phyloP scores from a whole-genome alignment of 2,329 filamentous ascomycete species.

The Periconia macrospinosa region DNA sequence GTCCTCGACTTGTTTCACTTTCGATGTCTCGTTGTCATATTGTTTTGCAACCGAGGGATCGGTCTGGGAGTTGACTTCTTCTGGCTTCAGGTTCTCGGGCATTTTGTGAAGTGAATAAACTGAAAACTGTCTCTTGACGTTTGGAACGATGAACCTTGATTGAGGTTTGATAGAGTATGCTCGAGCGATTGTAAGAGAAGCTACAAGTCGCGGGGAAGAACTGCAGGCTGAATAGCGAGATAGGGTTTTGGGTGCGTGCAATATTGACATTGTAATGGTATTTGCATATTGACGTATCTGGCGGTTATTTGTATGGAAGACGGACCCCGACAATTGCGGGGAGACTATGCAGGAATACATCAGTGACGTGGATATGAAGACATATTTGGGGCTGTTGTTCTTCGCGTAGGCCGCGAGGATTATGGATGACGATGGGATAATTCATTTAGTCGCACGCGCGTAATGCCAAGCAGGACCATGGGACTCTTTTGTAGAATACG shows the following conservation, averaged over 20 bases:
- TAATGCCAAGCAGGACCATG: constrained; percentile 7
- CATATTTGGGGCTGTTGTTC: background rate
- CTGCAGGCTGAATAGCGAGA: background rate
- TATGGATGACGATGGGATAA: constrained; percentile 9
- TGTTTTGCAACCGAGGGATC: constrained; percentile 55
- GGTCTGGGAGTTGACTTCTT: constrained; percentile 46
- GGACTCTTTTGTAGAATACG: no score
- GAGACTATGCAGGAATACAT: background rate
- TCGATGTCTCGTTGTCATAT: constrained; percentile 48
- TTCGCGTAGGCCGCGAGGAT: background rate
- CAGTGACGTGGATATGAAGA: constrained; percentile 7
- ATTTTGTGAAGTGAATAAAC: constrained; percentile 40
- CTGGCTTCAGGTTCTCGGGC: constrained; percentile 46
- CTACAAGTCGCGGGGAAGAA: background rate
- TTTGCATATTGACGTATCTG: background rate
- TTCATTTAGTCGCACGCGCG: constrained; percentile 2
- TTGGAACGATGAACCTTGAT: background rate
- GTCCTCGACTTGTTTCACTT: constrained; percentile 51
- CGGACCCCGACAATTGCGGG: background rate
- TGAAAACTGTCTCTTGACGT: constrained; percentile 18
- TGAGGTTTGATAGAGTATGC: background rate
- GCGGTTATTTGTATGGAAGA: background rate
- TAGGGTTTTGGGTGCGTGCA: background rate
- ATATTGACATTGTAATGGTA: background rate
- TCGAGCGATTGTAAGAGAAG: background rate